Evolutionary conservation across 306 rosid species (phyloP).

Genomic region (Trichosanthes cucumerina): DNA sequence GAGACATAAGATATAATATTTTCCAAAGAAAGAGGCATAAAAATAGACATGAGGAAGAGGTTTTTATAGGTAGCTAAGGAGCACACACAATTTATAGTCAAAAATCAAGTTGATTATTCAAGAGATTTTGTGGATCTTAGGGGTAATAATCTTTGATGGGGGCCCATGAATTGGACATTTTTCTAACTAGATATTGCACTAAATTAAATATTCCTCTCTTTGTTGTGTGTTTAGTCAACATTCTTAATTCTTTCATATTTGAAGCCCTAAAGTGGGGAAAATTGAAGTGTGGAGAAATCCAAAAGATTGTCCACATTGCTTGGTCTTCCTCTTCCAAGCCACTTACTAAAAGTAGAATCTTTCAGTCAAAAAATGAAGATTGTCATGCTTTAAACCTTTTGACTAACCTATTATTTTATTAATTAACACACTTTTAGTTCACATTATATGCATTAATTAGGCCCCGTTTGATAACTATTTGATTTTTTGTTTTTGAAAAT

Average conservation of each 20-base stretch:
- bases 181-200: background rate
- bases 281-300: background rate
- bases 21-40: background rate
- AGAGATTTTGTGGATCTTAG: background rate
- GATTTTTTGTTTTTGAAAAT: too few relatives aligned
- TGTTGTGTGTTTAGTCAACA: background rate
- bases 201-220: background rate
- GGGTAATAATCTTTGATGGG: background rate
- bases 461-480: too few relatives aligned
- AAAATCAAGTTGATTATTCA: background rate
- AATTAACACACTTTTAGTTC: background rate
- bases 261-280: constrained; percentile 8
- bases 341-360: background rate
- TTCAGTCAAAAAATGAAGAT: background rate
- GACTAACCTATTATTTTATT: background rate
- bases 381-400: background rate
- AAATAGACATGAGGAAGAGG: background rate
- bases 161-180: constrained; percentile 2
- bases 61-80: background rate
- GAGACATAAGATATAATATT: background rate
- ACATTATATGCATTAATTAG: too few relatives aligned
- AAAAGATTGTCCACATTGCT: constrained; percentile 12
- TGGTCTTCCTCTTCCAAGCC: constrained; percentile 2
- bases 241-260: background rate
- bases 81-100: background rate